These are phyloP conservation scores for Kwoniella bestiolae DNA, from an alignment of 768 basidiomycete genomes.

Conservation along the genomic window DNA sequence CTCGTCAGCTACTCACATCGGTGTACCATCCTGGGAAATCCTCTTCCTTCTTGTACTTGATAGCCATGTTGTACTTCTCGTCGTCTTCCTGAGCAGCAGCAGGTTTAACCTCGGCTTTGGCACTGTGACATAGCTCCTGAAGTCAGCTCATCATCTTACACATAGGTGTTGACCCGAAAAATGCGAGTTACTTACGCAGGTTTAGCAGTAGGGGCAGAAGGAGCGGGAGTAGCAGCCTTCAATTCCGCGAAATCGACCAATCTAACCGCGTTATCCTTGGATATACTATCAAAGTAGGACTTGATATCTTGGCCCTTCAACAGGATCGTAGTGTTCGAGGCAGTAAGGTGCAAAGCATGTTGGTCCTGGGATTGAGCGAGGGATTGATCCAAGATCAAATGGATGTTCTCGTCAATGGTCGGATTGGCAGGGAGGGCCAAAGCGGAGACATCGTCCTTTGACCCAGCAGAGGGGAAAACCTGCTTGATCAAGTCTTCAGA, in stretches of 20 bases:
- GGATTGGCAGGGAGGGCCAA: conserved; percentile 70
- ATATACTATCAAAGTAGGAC: conserved; percentile 70
- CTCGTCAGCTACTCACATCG: conserved; percentile 69
- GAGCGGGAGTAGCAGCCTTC: conserved; percentile 58
- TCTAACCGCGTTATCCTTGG: conserved; percentile 64
- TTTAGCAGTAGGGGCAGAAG: conserved; percentile 48
- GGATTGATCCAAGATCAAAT: conserved; percentile 75
- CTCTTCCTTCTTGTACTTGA: conserved; percentile 92
- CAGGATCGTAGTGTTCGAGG: conserved; percentile 74
- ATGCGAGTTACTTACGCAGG: conserved; percentile 41
- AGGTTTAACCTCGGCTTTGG: conserved; percentile 34
- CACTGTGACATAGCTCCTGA: conserved; percentile 9
- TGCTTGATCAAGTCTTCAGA: conserved; percentile 82
- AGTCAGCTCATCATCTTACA: no score
- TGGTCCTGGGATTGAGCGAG: conserved; percentile 70
- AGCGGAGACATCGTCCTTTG: conserved; percentile 88
- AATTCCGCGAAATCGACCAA: conserved; percentile 74
- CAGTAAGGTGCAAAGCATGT: conserved; percentile 75
- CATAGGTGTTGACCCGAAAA: no score
- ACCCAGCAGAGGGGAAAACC: conserved; percentile 69
- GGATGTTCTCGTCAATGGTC: conserved; percentile 64
- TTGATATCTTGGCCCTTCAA: conserved; percentile 76
- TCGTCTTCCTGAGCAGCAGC: conserved; percentile 66
- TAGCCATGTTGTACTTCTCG: conserved; percentile 86
- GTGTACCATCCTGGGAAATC: conserved; percentile 96